phyloP scores from a whole-genome alignment of 345 rosid genomes.

The Gossypium turneri region DNA sequence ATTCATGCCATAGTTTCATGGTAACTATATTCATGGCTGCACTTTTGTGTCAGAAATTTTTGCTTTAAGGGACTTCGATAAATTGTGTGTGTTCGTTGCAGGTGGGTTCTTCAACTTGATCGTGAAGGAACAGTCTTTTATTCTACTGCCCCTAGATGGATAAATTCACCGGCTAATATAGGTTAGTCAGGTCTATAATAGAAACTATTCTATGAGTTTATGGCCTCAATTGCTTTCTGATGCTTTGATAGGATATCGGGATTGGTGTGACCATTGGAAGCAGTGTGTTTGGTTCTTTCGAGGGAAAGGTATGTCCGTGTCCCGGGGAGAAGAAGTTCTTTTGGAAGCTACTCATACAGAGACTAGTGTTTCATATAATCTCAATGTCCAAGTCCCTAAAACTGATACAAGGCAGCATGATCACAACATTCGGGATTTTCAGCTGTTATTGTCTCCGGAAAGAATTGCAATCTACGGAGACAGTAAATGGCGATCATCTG shows the following conservation, averaged over 20 bases:
- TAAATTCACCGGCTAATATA: conserved; percentile 39
- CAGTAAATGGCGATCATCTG: conserved; percentile 53
- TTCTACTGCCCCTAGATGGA: conserved; percentile 91
- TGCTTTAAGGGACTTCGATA: not conserved
- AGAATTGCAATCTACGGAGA: conserved; percentile 78
- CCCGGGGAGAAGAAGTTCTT: conserved; percentile 50
- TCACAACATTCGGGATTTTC: conserved; percentile 35
- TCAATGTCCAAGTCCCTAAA: conserved; percentile 31
- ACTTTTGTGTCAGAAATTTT: conserved; percentile 1
- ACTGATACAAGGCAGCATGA: conserved; percentile 27
- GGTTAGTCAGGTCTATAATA: conserved; percentile 32
- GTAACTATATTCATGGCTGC: conserved; percentile 33
- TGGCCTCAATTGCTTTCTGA: conserved; percentile 8
- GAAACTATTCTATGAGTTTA: not conserved
- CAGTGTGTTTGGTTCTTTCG: conserved; percentile 90
- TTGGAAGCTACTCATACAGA: conserved; percentile 64
- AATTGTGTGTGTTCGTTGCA: conserved; percentile 22
- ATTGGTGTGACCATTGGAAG: conserved; percentile 99
- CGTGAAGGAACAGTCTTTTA: conserved; percentile 72
- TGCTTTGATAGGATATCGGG: conserved; percentile 45
- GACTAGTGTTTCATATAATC: conserved; percentile 55
- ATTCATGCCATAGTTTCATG: conserved; percentile 80
- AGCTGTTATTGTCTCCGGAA: conserved; percentile 63
- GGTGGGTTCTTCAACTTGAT: conserved; percentile 98
- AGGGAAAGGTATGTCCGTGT: conserved; percentile 47